Percentiles rank a stretch among this genome's conserved stretches.
Evolutionary conservation across 2,329 filamentous ascomycete species (phyloP).

Genomic region (Taxawa tesnikishii): DNA sequence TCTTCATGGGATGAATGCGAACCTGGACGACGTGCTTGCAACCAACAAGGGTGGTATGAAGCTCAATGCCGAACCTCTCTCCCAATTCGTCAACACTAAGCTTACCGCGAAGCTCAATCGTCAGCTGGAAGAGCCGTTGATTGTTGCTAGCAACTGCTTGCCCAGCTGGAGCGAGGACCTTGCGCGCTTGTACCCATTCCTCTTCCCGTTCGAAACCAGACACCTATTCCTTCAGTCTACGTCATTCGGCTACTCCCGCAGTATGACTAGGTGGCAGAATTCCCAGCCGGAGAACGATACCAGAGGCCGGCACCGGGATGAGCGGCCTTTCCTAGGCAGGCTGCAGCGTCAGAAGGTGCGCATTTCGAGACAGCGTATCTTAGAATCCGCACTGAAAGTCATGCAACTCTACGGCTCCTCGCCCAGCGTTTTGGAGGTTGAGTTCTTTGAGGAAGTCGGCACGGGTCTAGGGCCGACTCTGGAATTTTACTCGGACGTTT

Average conservation of each 20-base stretch:
- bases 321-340: conserved; percentile 80
- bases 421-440: conserved; percentile 88
- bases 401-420: conserved; percentile 98
- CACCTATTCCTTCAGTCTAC: conserved; percentile 96
- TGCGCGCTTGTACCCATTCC: conserved; percentile 83
- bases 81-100: conserved; percentile 97
- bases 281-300: conserved; percentile 71
- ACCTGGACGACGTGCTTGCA: conserved; percentile 79
- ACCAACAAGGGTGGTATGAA: conserved; percentile 61
- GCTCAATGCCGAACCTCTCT: conserved; percentile 68
- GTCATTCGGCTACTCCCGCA: conserved; percentile 92
- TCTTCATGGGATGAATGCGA: conserved; percentile 82
- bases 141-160: conserved; percentile 92
- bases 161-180: conserved; percentile 94
- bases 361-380: conserved; percentile 84
- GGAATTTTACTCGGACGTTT: conserved; percentile 96
- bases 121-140: conserved; percentile 89
- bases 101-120: conserved; percentile 94
- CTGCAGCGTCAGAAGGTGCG: conserved; percentile 96
- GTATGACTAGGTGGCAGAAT: conserved; percentile 96
- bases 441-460: conserved; percentile 97
- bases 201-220: conserved; percentile 95
- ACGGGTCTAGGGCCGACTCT: conserved; percentile 91
- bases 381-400: conserved; percentile 94
- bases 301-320: conserved; percentile 72